Base-by-base conservation (phyloP, 202 grass and related monocot species). In the Setaria italica region DNA sequence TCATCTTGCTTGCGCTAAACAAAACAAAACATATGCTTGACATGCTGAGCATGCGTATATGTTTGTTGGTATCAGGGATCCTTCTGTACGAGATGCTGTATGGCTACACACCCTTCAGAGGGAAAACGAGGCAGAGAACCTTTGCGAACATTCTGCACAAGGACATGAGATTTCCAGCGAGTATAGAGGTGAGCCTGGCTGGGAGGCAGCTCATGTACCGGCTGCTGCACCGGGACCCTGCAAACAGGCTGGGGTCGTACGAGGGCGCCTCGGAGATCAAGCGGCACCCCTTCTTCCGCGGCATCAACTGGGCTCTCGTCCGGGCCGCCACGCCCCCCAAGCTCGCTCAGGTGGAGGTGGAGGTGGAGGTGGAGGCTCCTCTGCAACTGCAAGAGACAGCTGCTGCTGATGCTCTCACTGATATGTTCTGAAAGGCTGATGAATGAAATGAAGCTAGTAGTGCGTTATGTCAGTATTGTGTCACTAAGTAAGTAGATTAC, bases 21-120 rank as follows among this genome's bases (percentile, higher is more conserved):
- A 62, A 59, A 47, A 80, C 7, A 62, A 67, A 29, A n/a, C 7
- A 55, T 72, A 47, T 51, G 32, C 30, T 3, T 9, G 4, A 15
- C 46, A 56, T 1, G 1, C 0, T 75, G 71, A 33, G 39, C 17
- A 60, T 17, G 12, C 4, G 35, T 37, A 37, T 8, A 9, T 84
- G 17, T 68, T 74, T 42, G 47, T 67, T 80, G 13, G 45, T 6
- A 64, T 16, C 73, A 97, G 95, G 95, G 32, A 86, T 98, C 72
- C 91, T 98, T 88, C 69, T 98, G 9, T 98, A 94, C 86, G 95
- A 98, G 84, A 98, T 98, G 93, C 0, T 98, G n/a, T 98, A 95
- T 84, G 95, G 95, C 12, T 92, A 95, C 56, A 98, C 95, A 37
- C 93, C 95, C 63, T 98, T 98, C 10, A 90, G 93, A 92, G 95